phyloP scores from a whole-genome alignment of 2,329 filamentous ascomycete species.

The Blastomyces parvus region DNA sequence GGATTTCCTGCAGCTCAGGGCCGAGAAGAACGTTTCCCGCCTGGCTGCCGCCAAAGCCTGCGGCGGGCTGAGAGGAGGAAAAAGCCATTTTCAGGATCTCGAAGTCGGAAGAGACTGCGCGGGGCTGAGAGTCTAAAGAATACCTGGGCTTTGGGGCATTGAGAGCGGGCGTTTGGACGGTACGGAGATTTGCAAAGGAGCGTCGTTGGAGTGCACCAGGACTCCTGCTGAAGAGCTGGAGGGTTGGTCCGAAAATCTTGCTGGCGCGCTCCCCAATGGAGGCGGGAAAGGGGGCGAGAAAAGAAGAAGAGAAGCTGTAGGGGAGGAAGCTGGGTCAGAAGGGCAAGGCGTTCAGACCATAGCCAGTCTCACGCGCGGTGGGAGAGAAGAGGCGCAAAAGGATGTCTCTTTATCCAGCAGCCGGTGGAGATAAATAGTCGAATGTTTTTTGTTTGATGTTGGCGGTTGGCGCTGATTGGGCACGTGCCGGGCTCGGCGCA shows the following conservation, averaged over 20 bases:
- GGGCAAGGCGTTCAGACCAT: not conserved
- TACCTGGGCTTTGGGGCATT: conserved; percentile 30
- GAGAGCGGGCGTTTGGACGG: conserved; percentile 27
- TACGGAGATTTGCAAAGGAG: conserved; percentile 30
- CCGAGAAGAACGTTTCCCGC: conserved; percentile 44
- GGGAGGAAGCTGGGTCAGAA: not conserved
- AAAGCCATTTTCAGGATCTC: conserved; percentile 50
- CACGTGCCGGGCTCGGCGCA: conserved; percentile 14
- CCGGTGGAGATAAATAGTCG: not conserved
- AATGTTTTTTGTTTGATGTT: not conserved
- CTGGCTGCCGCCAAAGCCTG: conserved; percentile 35
- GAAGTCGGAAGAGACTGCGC: conserved; percentile 31
- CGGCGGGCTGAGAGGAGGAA: conserved; percentile 48
- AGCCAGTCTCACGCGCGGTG: not conserved
- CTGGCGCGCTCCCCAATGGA: conserved; percentile 18
- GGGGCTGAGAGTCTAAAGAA: conserved; percentile 28
- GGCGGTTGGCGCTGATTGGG: conserved; percentile 12
- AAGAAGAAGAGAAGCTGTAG: conserved; percentile 13
- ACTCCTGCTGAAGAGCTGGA: conserved; percentile 35
- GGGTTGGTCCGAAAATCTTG: conserved; percentile 39
- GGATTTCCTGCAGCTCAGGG: conserved; percentile 63
- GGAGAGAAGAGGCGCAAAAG: not conserved
- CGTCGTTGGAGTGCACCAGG: conserved; percentile 34
- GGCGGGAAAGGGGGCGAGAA: conserved; percentile 13
- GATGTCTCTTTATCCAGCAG: not conserved